Percentiles rank a stretch among this genome's conserved stretches.
Conservation (phyloP, 257 asterid species). For the Nicotiana tomentosiformis region DNA sequence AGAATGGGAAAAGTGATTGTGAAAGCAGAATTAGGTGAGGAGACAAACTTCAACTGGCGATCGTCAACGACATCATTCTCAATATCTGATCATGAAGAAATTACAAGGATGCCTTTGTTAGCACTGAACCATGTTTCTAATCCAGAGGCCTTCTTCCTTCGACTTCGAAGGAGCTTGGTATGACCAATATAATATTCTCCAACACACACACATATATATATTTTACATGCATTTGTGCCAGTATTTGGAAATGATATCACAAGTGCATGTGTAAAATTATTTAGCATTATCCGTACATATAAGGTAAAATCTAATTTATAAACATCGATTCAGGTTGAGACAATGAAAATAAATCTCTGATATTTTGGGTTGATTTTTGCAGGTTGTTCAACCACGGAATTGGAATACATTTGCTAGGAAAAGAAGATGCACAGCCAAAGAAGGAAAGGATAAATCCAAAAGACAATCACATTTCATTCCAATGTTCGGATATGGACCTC, state of each 20-base stretch:
- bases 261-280: too few species aligned
- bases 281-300: too few species aligned
- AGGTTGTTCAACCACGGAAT: constrained; percentile 90
- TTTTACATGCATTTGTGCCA: neutral
- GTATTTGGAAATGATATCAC: too few species aligned
- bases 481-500: constrained; percentile 50
- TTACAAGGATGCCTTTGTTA: neutral
- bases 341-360: too few species aligned
- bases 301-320: too few species aligned
- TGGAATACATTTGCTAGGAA: constrained; percentile 69
- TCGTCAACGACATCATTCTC: neutral
- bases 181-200: neutral
- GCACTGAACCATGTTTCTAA: constrained; percentile 25
- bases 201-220: neutral
- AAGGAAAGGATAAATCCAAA: constrained; percentile 60
- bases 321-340: too few species aligned
- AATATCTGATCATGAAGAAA: neutral
- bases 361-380: too few species aligned
- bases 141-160: constrained; percentile 14
- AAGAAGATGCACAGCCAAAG: constrained; percentile 22
- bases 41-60: neutral
- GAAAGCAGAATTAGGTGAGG: neutral
- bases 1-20: constrained; percentile 4
- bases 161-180: constrained; percentile 27
- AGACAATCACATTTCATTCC: constrained; percentile 81